Percentiles rank a stretch among this genome's conserved stretches.
Conservation (phyloP, 306 rosid species). For the Parietaria judaica region DNA sequence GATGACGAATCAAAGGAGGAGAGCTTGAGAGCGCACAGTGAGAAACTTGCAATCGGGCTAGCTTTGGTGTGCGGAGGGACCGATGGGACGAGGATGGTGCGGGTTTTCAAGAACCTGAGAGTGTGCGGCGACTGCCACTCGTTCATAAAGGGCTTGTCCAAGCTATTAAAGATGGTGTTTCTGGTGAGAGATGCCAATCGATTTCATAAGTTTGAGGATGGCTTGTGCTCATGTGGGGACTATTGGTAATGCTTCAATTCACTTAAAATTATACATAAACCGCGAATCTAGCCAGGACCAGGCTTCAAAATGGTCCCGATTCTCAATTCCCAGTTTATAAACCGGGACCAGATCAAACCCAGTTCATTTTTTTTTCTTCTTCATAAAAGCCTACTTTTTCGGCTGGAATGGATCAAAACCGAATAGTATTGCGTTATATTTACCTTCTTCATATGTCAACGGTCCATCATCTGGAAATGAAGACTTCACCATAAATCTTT, state of each 20-base stretch:
- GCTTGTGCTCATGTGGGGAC: constrained; percentile 52
- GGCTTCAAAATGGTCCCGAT: too few relatives aligned
- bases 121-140: constrained; percentile 54
- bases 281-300: too few relatives aligned
- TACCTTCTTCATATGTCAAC: too few relatives aligned
- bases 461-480: constrained; percentile 77
- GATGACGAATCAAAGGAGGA: constrained; percentile 59
- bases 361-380: too few relatives aligned
- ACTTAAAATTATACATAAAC: too few relatives aligned
- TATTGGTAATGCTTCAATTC: constrained; percentile 34
- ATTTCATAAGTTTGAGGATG: constrained; percentile 52
- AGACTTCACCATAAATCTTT: constrained; percentile 89
- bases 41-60: constrained; percentile 63
- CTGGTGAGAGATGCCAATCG: constrained; percentile 53
- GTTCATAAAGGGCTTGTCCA: constrained; percentile 47
- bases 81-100: constrained; percentile 20
- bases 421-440: too few relatives aligned
- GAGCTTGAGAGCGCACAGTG: constrained; percentile 57
- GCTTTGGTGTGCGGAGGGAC: constrained; percentile 35
- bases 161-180: constrained; percentile 37
- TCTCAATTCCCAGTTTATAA: too few relatives aligned
- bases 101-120: constrained; percentile 58
- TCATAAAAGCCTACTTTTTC: too few relatives aligned
- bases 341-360: too few relatives aligned
- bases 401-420: too few relatives aligned